Evolutionary conservation across 75 land plant genomes (phyloP), one percentile per base, ranked within the genome.

Genomic region (Selaginella moellendorffii): DNA sequence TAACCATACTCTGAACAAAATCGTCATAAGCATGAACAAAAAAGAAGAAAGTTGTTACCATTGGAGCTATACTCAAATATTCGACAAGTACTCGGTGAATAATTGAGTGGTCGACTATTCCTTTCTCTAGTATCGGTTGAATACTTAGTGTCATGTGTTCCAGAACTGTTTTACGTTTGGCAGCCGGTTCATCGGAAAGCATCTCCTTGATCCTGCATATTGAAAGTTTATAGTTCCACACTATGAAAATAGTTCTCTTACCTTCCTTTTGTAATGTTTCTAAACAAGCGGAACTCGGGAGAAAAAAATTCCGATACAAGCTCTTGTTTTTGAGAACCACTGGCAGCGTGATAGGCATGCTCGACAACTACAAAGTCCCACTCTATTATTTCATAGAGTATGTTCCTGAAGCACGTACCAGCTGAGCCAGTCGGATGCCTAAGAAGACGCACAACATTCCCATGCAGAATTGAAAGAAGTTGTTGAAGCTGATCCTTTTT

Each of bases 91-190:
- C 81, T 31, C 78, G 81, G 62, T 95, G 99, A 68, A 84, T 73
- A 5, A 95, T 90, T 27, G 97, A 85, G 52, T 95, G 87, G 46
- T 95, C 97, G 5, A 90, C 76, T 31, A 95, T 95, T 53, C 97
- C 99, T 70, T 95, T 95, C 67, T 86, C 91, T 29, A 95, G 59
- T 66, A 95, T 84, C 31, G 99, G 96, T 68, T 95, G 96, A 61
- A 95, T 64, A n/a, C 82, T 75, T 59, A 79, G 71, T 0, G 75
- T 64, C 91, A 95, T 89, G 72, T 86, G 91, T 36, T 83, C 79
- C 61, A 84, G 64, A 1, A 95, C 80, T 29, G 84, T 73, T 19
- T 70, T 65, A 67, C 74, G 85, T 52, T 90, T 82, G 0, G 88
- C 65, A 9, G 78, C 72, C 23, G 82, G 71, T 67, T 82, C 88